Conservation (phyloP, 139 green algal genomes). For the Chlamydomonas sphaeroides region DNA sequence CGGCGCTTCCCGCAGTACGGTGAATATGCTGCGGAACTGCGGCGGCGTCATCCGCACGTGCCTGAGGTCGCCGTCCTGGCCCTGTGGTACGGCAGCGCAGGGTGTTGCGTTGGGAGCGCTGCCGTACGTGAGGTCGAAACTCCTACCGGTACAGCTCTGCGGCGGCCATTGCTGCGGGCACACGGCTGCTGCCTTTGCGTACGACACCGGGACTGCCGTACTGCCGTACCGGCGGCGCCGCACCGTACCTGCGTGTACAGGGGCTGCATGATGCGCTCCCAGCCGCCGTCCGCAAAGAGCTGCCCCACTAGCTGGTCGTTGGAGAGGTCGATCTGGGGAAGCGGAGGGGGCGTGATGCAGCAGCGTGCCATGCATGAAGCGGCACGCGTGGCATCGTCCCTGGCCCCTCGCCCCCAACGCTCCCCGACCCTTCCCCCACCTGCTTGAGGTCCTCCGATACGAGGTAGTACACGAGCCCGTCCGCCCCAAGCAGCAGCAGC, state of each 20-base stretch:
- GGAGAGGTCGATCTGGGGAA: constrained; percentile 14
- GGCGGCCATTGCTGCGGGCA: not conserved
- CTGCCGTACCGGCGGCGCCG: not conserved
- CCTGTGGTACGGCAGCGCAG: not conserved
- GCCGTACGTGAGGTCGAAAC: too few species aligned
- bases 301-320: constrained; percentile 40
- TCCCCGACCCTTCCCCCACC: not conserved
- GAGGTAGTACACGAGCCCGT: constrained; percentile 41
- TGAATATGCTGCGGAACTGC: constrained; percentile 42
- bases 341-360: too few species aligned
- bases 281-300: constrained; percentile 33
- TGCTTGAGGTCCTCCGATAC: constrained; percentile 45
- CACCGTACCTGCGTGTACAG: constrained; percentile 36
- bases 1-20: constrained; percentile 22
- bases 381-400: too few species aligned
- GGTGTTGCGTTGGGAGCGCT: not conserved
- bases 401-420: too few species aligned
- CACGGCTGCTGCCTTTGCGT: not conserved
- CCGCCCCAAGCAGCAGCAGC: constrained; percentile 29
- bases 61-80: not conserved
- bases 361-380: too few species aligned
- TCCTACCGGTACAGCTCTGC: not conserved
- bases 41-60: constrained; percentile 37
- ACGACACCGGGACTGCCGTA: not conserved
- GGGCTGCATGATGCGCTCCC: constrained; percentile 25